Evolutionary conservation across 768 basidiomycete genomes (phyloP), one percentile per base, ranked within the genome.

Genomic region (Trametes villosa): DNA sequence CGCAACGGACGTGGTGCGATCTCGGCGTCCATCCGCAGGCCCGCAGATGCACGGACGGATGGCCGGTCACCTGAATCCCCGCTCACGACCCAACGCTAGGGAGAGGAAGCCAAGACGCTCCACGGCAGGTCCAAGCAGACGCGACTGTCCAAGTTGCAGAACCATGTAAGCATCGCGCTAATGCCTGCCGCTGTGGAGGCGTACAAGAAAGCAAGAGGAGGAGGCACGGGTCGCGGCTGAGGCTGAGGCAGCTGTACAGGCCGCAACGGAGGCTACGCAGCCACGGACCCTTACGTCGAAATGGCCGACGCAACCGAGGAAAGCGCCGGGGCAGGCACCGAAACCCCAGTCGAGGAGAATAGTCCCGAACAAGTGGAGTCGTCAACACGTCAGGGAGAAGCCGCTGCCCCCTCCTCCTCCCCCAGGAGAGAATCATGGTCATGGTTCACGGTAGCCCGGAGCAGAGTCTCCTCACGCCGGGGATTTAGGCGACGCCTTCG

Each of bases 381-480:
- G 13, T 60, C 52, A 11, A 51, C 60, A 27, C 30, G 67, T 12
- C 70, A 63, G 20, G 59, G 72, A 17, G 66, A 54, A 26, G 58
- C 62, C 22, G 61, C 67, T 11, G 68, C 69, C 33, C 57, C 67
- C 17, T 67, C 75, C 6, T n/a, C n/a, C n/a, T n/a, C n/a, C n/a
- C n/a, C n/a, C n/a, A n/a, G n/a, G 81, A 86, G 64, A 86, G 97
- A 34, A 81, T 96, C 27, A 94, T 92, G 1, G 90, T 99, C 68
- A 83, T 86, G 76, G 93, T 99, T 53, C 92, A 95, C 73, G 97
- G 97, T 52, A 92, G 86, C 64, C 81, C 88, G 8, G 93, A n/a
- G n/a, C n/a, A n/a, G n/a, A n/a, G n/a, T n/a, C n/a, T n/a, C n/a
- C n/a, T n/a, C n/a, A n/a, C n/a, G n/a, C n/a, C n/a, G n/a, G n/a